Evolutionary conservation across 2,329 filamentous ascomycete species (phyloP).

Genomic region (Stagonosporopsis chrysanthemi): DNA sequence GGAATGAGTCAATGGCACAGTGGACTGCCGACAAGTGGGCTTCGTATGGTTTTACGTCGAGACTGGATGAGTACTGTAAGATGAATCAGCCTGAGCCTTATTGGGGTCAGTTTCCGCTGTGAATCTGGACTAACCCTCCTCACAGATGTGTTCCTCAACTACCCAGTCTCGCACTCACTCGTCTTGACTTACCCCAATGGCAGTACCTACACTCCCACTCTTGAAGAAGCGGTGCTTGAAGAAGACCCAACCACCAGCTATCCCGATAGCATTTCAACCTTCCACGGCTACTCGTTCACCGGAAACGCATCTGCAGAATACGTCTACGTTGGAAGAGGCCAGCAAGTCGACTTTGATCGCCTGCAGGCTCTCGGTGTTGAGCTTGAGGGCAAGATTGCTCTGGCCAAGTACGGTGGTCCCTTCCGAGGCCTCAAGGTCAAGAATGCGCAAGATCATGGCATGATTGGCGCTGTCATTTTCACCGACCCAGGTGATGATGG

Average conservation of each 20-base stretch:
- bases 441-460: conserved; percentile 55
- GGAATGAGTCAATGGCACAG: conserved; percentile 50
- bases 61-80: conserved; percentile 49
- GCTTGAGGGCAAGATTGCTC: conserved; percentile 57
- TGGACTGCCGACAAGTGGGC: conserved; percentile 51
- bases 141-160: conserved; percentile 48
- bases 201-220: conserved; percentile 39
- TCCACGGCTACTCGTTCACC: conserved; percentile 58
- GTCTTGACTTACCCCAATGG: conserved; percentile 46
- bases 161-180: conserved; percentile 47
- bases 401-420: conserved; percentile 56
- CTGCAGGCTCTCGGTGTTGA: conserved; percentile 52
- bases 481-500: conserved; percentile 57
- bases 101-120: too few species aligned
- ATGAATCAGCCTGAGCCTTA: not conserved
- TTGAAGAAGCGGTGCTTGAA: conserved; percentile 44
- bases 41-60: conserved; percentile 46
- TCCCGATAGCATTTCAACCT: conserved; percentile 53
- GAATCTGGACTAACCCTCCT: conserved; percentile 1
- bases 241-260: conserved; percentile 48
- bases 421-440: conserved; percentile 59
- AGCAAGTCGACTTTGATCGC: conserved; percentile 57
- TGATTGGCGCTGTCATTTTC: conserved; percentile 57
- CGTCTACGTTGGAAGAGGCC: conserved; percentile 55
- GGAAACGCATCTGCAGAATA: conserved; percentile 58